Conservation (phyloP, 208 protist species). For the Acanthamoeba royreba region DNA sequence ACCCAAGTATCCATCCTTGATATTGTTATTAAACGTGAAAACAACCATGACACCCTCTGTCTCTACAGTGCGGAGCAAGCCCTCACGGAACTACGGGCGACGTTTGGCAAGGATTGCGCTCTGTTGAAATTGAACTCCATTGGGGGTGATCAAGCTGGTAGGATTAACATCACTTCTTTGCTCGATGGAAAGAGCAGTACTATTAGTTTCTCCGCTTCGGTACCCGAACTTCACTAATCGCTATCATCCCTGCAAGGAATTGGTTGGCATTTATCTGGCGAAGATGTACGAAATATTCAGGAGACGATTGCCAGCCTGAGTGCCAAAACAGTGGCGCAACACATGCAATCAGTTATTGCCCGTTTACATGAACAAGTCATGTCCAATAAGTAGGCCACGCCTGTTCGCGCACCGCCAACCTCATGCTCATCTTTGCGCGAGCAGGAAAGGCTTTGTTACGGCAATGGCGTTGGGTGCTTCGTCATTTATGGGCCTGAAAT, state of each 20-base stretch:
- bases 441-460: not conserved
- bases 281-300: not conserved
- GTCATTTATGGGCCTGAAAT: not conserved
- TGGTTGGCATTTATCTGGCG: not conserved
- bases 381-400: not conserved
- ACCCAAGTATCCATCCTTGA: not conserved
- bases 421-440: too few species aligned
- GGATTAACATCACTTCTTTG: too few species aligned
- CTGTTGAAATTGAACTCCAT: conserved; percentile 11
- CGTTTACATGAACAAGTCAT: not conserved
- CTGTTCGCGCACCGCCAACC: too few species aligned
- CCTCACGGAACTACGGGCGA: not conserved
- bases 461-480: not conserved
- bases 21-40: too few species aligned
- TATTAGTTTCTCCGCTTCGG: too few species aligned
- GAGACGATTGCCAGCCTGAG: not conserved
- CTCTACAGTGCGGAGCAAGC: not conserved
- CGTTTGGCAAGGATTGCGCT: not conserved
- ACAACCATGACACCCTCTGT: too few species aligned
- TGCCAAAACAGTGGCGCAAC: not conserved
- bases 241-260: too few species aligned
- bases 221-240: too few species aligned
- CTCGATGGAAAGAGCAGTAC: too few species aligned
- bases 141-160: not conserved
- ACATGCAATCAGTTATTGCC: not conserved